Evolutionary conservation across 768 basidiomycete genomes (phyloP), one percentile per base, ranked within the genome.

Genomic region (Punctularia strigosozonata): DNA sequence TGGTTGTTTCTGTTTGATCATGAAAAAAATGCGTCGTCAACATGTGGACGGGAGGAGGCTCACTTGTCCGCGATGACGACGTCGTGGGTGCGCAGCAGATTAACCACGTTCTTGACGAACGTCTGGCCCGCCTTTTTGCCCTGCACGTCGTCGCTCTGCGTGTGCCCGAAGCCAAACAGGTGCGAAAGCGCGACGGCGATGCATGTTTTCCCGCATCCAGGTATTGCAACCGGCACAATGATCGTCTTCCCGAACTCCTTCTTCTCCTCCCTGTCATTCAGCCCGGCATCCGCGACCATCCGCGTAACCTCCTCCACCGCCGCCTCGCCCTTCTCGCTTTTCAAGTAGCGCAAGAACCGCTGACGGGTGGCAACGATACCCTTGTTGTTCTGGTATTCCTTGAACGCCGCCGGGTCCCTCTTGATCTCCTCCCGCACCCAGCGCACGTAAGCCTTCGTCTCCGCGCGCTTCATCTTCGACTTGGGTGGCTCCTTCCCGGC

Each of bases 1-100:
- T 99, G 94, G 56, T 97, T 98, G 58, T 99, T 98, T 47, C 90
- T 78, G 43, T 3, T 13, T 20, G 17, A 10, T 19, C 31, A 38
- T 14, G 31, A 31, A 22, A 31, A 15, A 17, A 25, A 30, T 34
- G 22, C 15, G 31, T 21, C 25, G 18, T n/a, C 40, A 17, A 10
- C 38, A 19, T 8, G 17, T 20, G 24, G 21, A 22, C 1, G n/a
- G n/a, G n/a, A 18, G n/a, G 18, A 21, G 26, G 59, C 77, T 38
- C 48, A 89, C 91, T 86, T 87, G 59, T 98, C 95, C 20, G 92
- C 91, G 44, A 87, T 86, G 18, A 98, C 92, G 1, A 97, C 75
- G 42, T 84, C 69, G 36, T 84, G 62, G 1, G 54, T 64, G 38
- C 70, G 53, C 19, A 97, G 63, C 1, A 84, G 65, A 0, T 63